Percentiles rank a stretch among this genome's conserved stretches.
Conservation (phyloP, 2,329 filamentous ascomycete genomes). For the Calonectria crousiana region DNA sequence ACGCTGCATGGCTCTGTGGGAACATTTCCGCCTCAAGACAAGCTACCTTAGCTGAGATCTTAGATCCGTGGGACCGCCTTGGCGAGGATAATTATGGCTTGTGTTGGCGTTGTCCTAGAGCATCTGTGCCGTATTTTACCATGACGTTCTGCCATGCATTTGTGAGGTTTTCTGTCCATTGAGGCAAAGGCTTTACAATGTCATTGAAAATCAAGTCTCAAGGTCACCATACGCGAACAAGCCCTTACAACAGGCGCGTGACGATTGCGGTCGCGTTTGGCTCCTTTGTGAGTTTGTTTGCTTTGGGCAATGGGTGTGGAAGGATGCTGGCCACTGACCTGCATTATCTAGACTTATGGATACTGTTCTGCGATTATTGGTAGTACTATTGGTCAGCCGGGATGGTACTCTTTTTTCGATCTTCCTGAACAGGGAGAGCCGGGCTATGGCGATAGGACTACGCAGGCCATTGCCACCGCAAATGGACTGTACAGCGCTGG, state of each 20-base stretch:
- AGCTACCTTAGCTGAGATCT: neutral
- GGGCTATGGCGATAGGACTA: conserved; percentile 60
- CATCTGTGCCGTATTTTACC: neutral
- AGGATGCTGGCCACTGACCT: neutral
- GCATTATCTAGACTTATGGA: conserved; percentile 57
- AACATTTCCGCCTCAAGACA: neutral
- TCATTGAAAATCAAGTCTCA: neutral
- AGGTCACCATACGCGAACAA: conserved; percentile 35
- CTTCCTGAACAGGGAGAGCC: conserved; percentile 56
- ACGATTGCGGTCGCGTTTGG: conserved; percentile 51
- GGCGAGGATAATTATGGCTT: neutral
- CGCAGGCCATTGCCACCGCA: conserved; percentile 60
- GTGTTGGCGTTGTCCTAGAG: neutral
- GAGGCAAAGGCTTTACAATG: conserved; percentile 11
- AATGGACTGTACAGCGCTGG: conserved; percentile 63
- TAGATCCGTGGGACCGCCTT: neutral
- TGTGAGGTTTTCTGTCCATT: neutral
- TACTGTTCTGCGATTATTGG: conserved; percentile 63
- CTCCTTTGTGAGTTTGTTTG: conserved; percentile 42
- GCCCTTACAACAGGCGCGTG: conserved; percentile 49
- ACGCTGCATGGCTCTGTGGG: neutral
- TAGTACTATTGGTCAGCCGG: conserved; percentile 65
- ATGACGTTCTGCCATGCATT: neutral
- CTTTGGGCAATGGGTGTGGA: neutral
- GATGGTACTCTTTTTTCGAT: conserved; percentile 63